These are phyloP conservation scores for Candolleomyces aberdarensis DNA, from an alignment of 768 basidiomycete species.

Conservation along the genomic window DNA sequence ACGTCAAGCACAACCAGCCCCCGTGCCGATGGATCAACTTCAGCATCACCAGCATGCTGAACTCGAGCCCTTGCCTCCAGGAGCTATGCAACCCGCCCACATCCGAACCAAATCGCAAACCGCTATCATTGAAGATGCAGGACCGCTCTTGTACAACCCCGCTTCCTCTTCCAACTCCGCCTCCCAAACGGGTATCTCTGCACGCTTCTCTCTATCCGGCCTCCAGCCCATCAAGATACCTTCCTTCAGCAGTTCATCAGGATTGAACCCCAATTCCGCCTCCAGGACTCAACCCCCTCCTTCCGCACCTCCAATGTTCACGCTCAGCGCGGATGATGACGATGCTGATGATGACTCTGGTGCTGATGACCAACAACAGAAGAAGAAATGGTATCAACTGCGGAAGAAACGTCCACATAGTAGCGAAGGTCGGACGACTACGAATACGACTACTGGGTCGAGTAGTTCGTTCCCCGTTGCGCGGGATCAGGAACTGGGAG, in stretches of 20 bases:
- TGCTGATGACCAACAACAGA: constrained; percentile 35
- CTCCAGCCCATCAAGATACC: constrained; percentile 5
- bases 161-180: constrained; percentile 11
- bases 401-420: constrained; percentile 59
- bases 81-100: constrained; percentile 66
- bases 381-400: constrained; percentile 71
- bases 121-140: constrained; percentile 73
- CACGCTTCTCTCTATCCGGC: constrained; percentile 11
- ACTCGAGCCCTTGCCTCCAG: constrained; percentile 42
- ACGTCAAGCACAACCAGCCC: background rate
- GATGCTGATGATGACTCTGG: constrained; percentile 39
- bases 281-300: background rate
- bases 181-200: constrained; percentile 14
- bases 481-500: constrained; percentile 34
- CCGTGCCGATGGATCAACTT: background rate
- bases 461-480: constrained; percentile 18
- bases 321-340: constrained; percentile 17
- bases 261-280: background rate
- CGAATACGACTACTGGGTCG: constrained; percentile 14
- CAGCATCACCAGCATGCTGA: constrained; percentile 23
- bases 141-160: constrained; percentile 22
- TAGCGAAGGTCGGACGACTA: constrained; percentile 42
- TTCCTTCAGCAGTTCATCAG: constrained; percentile 3
- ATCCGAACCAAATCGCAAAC: constrained; percentile 79
- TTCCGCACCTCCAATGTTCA: constrained; percentile 18